Conservation (phyloP, 352 stramenopile genomes). For the Globisporangium cylindrosporum region DNA sequence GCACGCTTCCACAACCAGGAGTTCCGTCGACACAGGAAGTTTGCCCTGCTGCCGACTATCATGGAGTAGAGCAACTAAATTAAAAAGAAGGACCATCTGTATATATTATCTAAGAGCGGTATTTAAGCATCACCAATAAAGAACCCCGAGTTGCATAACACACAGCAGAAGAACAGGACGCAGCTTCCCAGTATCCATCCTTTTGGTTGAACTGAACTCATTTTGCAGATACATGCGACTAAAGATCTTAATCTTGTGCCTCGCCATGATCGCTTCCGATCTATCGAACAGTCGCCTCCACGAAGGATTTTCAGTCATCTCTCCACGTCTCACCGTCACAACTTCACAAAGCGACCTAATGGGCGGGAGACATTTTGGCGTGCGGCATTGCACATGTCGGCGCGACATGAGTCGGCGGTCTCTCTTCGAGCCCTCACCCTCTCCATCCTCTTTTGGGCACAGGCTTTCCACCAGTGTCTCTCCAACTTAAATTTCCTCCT, state of each 20-base stretch:
- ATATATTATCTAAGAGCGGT: slow-evolving; percentile 11
- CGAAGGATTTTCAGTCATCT: background rate
- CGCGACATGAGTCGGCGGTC: background rate
- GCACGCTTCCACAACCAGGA: slow-evolving; percentile 51
- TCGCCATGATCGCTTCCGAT: background rate
- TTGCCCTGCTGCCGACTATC: slow-evolving; percentile 41
- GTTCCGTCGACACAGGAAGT: slow-evolving; percentile 34
- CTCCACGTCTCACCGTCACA: background rate
- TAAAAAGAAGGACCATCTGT: slow-evolving; percentile 3
- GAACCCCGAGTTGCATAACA: background rate
- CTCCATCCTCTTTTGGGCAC: too few relatives aligned
- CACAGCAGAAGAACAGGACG: background rate
- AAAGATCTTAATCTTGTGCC: background rate
- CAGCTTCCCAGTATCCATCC: background rate
- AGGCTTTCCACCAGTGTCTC: background rate
- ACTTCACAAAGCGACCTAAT: background rate
- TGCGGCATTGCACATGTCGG: background rate
- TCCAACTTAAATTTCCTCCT: background rate
- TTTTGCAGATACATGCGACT: background rate
- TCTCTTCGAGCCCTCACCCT: background rate
- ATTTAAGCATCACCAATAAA: slow-evolving; percentile 11
- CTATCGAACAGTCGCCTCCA: background rate
- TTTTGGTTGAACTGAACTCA: background rate
- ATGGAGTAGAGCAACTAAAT: slow-evolving; percentile 31
- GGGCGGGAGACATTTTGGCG: background rate